A percentile compares a stretch with the other conserved stretches of the same genome.
Evolutionary conservation across 2,329 filamentous ascomycete genomes (phyloP).

Genomic region (Tolypocladium capitatum): DNA sequence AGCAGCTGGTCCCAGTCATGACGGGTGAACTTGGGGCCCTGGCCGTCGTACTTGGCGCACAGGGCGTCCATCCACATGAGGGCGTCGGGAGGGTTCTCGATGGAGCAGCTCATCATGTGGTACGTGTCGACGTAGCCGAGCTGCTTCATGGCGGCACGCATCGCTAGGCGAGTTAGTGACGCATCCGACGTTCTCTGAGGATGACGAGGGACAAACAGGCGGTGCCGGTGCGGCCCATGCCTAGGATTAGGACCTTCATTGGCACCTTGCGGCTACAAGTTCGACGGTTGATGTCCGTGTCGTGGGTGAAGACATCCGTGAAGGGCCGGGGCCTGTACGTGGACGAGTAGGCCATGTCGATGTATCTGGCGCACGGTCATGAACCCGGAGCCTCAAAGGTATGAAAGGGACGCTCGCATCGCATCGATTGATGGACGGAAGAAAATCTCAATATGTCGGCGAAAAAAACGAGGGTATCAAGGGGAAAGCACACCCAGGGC

Average conservation of each 20-base stretch:
- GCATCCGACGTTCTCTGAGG: neutral
- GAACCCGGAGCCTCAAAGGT: neutral
- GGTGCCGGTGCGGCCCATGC: constrained; percentile 57
- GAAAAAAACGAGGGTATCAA: neutral
- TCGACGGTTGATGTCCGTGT: constrained; percentile 55
- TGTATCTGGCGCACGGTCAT: neutral
- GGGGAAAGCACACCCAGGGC: neutral
- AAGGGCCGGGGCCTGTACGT: constrained; percentile 24
- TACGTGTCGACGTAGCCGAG: constrained; percentile 57
- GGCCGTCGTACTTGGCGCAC: constrained; percentile 30
- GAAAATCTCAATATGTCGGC: neutral
- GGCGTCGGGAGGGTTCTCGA: constrained; percentile 45
- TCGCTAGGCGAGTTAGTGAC: constrained; percentile 25
- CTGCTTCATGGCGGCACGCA: constrained; percentile 51
- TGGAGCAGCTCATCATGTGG: constrained; percentile 59
- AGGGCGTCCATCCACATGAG: constrained; percentile 61
- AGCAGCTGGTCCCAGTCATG: constrained; percentile 58
- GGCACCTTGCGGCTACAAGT: constrained; percentile 53
- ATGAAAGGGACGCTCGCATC: neutral
- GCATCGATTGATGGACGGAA: neutral
- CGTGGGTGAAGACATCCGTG: constrained; percentile 49
- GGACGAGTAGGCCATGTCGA: constrained; percentile 16
- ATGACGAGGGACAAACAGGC: constrained; percentile 37
- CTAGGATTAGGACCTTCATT: constrained; percentile 60
- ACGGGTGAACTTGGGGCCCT: constrained; percentile 36